Evolutionary conservation across 805 yeast genomes (phyloP).

Genomic region (Candida pseudofarinosa): DNA sequence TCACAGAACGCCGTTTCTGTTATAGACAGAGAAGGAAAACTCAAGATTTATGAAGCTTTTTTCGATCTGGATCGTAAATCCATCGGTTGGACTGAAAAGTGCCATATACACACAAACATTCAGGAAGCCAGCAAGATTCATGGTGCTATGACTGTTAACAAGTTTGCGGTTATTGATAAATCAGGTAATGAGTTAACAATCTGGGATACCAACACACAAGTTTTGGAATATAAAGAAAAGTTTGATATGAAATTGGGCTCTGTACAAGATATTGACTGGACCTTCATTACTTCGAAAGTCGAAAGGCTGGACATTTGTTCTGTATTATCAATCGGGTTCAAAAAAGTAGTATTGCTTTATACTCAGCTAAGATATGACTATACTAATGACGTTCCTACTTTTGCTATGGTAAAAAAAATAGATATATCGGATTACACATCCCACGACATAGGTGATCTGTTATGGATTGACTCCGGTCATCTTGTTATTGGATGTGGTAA

Average conservation of each 20-base stretch:
- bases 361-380: conserved; percentile 87
- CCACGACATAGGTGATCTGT: conserved; percentile 82
- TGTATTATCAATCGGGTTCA: conserved; percentile 77
- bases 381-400: conserved; percentile 74
- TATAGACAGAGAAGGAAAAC: conserved; percentile 42
- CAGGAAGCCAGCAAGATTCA: conserved; percentile 49
- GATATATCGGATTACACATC: conserved; percentile 69
- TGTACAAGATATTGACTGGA: conserved; percentile 84
- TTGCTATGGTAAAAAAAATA: conserved; percentile 68
- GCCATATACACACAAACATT: conserved; percentile 54
- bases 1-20: conserved; percentile 46
- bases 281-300: conserved; percentile 42
- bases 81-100: conserved; percentile 49
- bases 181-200: conserved; percentile 50
- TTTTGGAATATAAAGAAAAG: conserved; percentile 57
- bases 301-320: conserved; percentile 35
- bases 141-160: conserved; percentile 68
- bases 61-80: background rate
- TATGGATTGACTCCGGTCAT: conserved; percentile 78
- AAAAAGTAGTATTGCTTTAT: conserved; percentile 57
- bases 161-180: conserved; percentile 69
- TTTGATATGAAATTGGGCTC: conserved; percentile 27
- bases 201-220: conserved; percentile 74
- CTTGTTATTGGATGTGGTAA: conserved; percentile 86
- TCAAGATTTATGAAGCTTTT: conserved; percentile 16